These are phyloP conservation scores for Trametes sanguinea DNA, from an alignment of 768 basidiomycete species.

Conservation along the genomic window DNA sequence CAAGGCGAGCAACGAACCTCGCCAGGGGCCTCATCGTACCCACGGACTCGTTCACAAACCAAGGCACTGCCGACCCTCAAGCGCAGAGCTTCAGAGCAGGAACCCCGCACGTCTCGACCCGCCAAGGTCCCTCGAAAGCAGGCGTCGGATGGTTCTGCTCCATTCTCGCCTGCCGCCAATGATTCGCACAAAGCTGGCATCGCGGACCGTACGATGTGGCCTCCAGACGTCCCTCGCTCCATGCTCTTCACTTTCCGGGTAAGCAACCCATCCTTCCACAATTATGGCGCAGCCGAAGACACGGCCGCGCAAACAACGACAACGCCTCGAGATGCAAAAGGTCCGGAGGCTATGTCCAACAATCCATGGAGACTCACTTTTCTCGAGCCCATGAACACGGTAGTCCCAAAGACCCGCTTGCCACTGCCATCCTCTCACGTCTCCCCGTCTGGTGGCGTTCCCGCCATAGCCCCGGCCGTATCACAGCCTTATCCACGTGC, in stretches of 20 bases:
- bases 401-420: too few species aligned
- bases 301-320: background rate
- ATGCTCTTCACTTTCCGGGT: conserved; percentile 16
- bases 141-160: background rate
- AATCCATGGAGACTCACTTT: conserved; percentile 12
- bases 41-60: conserved; percentile 9
- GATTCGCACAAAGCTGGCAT: background rate
- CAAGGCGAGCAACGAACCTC: background rate
- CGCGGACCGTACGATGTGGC: conserved; percentile 3
- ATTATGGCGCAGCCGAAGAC: background rate
- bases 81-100: conserved; percentile 4
- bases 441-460: too few species aligned
- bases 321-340: background rate
- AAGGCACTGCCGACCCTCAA: background rate
- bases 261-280: background rate
- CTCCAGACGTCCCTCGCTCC: conserved; percentile 14
- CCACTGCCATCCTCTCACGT: too few species aligned
- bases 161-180: background rate
- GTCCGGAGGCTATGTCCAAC: conserved; percentile 16
- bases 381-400: background rate
- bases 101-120: background rate
- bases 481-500: too few species aligned
- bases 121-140: conserved; percentile 1
- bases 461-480: too few species aligned
- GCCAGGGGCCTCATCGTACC: background rate